A percentile compares a stretch with the other conserved stretches of the same genome.
Conservation (phyloP, 495 filamentous ascomycete species). For the Annulohypoxylon nitens region DNA sequence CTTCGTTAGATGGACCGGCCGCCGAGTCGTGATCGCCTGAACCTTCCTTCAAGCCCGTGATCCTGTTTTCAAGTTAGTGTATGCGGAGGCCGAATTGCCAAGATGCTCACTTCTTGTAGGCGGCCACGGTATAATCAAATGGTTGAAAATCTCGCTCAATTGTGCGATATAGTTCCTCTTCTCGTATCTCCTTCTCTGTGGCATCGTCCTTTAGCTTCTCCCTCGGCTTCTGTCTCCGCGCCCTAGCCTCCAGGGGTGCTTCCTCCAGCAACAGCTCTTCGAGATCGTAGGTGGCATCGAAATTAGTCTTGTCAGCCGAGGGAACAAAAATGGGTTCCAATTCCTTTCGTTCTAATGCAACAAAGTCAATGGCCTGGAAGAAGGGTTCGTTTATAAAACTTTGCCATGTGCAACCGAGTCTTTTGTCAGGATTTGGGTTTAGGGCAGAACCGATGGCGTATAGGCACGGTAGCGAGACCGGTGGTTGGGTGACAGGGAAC, state of each 20-base stretch:
- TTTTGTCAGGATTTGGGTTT: constrained; percentile 80
- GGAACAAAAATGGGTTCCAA: constrained; percentile 92
- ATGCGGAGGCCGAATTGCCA: background rate
- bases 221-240: constrained; percentile 91
- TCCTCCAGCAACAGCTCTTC: constrained; percentile 96
- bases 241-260: constrained; percentile 91
- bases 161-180: constrained; percentile 92
- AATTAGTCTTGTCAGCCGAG: constrained; percentile 97
- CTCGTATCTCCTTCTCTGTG: constrained; percentile 92
- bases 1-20: constrained; percentile 40
- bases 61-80: constrained; percentile 36
- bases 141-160: constrained; percentile 96
- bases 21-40: constrained; percentile 16
- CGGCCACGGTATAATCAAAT: constrained; percentile 90
- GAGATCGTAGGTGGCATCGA: constrained; percentile 97
- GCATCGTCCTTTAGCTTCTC: constrained; percentile 93
- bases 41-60: constrained; percentile 32
- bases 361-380: constrained; percentile 89
- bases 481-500: constrained; percentile 89
- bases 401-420: constrained; percentile 85
- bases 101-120: constrained; percentile 70
- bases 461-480: constrained; percentile 85
- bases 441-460: constrained; percentile 86
- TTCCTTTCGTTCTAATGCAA: constrained; percentile 85
- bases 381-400: constrained; percentile 89